Evolutionary conservation across 2,329 filamentous ascomycete genomes (phyloP).

Genomic region (Camptophora hylomeconis): DNA sequence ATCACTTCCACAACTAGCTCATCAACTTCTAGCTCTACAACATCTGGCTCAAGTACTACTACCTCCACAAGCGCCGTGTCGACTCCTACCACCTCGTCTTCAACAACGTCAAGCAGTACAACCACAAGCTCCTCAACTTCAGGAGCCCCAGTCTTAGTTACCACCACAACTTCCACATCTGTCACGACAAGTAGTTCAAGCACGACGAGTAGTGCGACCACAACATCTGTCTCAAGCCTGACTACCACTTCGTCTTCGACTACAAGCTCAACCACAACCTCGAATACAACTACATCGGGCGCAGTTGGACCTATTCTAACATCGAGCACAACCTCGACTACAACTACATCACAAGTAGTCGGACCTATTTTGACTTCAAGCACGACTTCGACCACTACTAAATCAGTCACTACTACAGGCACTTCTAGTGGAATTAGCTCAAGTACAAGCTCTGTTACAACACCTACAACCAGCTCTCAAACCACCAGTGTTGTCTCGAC

Average conservation of each 20-base stretch:
- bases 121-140: not conserved
- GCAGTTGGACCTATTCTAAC: not conserved
- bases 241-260: not conserved
- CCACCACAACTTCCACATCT: not conserved
- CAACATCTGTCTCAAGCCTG: too few relatives aligned
- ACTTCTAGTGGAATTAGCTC: not conserved
- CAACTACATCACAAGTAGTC: not conserved
- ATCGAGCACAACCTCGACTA: not conserved
- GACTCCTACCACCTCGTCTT: not conserved
- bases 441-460: not conserved
- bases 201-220: too few relatives aligned
- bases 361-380: not conserved
- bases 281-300: not conserved
- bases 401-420: not conserved
- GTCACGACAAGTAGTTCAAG: not conserved
- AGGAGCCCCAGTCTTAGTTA: not conserved
- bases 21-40: too few relatives aligned
- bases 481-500: not conserved
- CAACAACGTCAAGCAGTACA: not conserved
- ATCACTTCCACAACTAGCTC: conserved; percentile 1
- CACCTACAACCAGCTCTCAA: not conserved
- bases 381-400: not conserved
- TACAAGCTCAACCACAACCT: not conserved
- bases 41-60: too few relatives aligned
- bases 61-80: not conserved